A percentile compares a stretch with the other conserved stretches of the same genome.
phyloP scores from a whole-genome alignment of 2,329 filamentous ascomycete genomes.

The Cladosporium sp. region DNA sequence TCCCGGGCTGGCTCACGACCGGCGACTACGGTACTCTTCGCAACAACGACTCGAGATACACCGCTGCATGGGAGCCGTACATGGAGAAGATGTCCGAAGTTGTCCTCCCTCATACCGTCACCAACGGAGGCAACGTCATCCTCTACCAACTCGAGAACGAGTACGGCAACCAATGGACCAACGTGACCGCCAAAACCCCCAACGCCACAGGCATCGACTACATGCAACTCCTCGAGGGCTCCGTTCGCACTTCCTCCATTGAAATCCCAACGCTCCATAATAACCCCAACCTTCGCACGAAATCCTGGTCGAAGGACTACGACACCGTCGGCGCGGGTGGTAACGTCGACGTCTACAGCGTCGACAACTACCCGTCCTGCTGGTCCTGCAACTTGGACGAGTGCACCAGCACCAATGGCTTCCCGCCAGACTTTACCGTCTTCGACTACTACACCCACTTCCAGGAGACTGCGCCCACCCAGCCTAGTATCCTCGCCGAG shows the following conservation, averaged over 20 bases:
- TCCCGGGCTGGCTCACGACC: slow-evolving; percentile 75
- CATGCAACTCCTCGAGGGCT: slow-evolving; percentile 57
- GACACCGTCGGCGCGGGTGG: slow-evolving; percentile 51
- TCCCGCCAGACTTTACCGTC: slow-evolving; percentile 57
- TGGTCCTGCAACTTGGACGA: slow-evolving; percentile 65
- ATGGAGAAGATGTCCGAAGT: slow-evolving; percentile 61
- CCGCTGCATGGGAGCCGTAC: slow-evolving; percentile 68
- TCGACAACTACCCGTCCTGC: slow-evolving; percentile 57
- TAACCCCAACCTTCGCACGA: slow-evolving; percentile 58
- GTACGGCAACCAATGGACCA: slow-evolving; percentile 42
- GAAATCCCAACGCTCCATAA: slow-evolving; percentile 59
- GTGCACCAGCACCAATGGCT: slow-evolving; percentile 60
- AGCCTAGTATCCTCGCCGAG: slow-evolving; percentile 59
- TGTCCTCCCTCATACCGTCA: slow-evolving; percentile 76
- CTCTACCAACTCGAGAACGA: slow-evolving; percentile 59
- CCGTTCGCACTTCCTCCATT: slow-evolving; percentile 56
- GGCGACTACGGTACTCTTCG: slow-evolving; percentile 63
- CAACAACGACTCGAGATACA: slow-evolving; percentile 61
- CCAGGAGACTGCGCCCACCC: slow-evolving; percentile 42
- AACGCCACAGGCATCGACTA: slow-evolving; percentile 54
- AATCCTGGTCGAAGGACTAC: slow-evolving; percentile 63
- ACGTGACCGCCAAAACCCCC: slow-evolving; percentile 42
- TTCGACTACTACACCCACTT: slow-evolving; percentile 52
- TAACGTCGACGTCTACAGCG: slow-evolving; percentile 55
- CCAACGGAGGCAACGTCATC: slow-evolving; percentile 77